Conservation (phyloP, 2,329 filamentous ascomycete genomes). For the Fusarium pseudocircinatum region DNA sequence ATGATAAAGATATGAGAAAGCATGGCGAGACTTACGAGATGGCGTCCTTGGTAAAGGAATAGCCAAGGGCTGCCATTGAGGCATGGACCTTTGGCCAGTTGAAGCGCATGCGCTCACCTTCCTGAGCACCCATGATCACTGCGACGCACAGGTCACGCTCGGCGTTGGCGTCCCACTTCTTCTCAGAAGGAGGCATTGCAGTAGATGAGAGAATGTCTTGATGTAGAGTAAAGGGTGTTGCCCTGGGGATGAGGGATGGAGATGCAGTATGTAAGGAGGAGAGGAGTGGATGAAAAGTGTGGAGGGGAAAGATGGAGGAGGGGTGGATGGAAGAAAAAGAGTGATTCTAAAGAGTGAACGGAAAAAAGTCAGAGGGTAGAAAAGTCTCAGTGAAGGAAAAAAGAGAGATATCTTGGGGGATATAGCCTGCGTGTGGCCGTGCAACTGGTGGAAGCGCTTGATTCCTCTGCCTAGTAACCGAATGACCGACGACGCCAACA, state of each 20-base stretch:
- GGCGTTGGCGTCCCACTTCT: conserved; percentile 51
- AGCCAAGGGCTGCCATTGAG: conserved; percentile 48
- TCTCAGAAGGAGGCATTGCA: conserved; percentile 44
- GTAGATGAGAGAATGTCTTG: background rate
- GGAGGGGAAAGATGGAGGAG: background rate
- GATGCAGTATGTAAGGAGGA: background rate
- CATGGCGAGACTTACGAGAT: conserved; percentile 46
- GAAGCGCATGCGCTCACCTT: conserved; percentile 39
- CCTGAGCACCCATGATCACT: conserved; percentile 44
- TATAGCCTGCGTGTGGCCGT: background rate
- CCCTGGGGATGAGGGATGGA: background rate
- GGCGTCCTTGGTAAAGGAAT: conserved; percentile 52
- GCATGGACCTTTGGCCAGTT: conserved; percentile 49
- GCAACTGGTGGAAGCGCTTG: background rate
- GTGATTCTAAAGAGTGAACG: background rate
- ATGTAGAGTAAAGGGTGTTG: background rate
- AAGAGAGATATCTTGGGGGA: background rate
- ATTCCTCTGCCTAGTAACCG: background rate
- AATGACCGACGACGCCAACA: background rate
- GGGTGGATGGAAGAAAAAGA: background rate
- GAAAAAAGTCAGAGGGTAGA: background rate
- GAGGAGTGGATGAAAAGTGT: background rate
- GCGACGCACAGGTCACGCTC: conserved; percentile 53
- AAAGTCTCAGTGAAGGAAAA: background rate
- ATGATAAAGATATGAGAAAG: background rate